Percentiles rank a stretch among this genome's conserved stretches.
phyloP scores from a whole-genome alignment of 2,329 filamentous ascomycete genomes.

The Onygenales sp. region DNA sequence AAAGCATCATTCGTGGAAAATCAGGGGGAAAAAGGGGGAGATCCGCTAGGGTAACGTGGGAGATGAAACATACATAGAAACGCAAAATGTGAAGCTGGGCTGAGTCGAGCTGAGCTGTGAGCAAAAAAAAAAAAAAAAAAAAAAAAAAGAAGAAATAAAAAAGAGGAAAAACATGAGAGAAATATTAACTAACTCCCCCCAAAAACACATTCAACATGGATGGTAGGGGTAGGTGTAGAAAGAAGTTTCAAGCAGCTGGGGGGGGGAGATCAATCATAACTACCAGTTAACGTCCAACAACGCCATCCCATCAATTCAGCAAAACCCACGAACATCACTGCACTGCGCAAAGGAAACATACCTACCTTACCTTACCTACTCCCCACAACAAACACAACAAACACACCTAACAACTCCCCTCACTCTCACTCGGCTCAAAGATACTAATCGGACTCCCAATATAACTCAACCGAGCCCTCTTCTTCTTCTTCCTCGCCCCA shows the following conservation, averaged over 20 bases:
- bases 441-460: conserved; percentile 1
- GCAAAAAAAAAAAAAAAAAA: neutral
- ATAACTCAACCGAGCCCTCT: neutral
- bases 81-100: too few species aligned
- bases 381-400: neutral
- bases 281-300: too few species aligned
- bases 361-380: neutral
- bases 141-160: neutral
- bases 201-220: neutral
- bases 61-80: too few species aligned
- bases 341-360: neutral
- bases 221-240: too few species aligned
- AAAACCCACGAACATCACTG: too few species aligned
- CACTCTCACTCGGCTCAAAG: neutral
- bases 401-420: neutral
- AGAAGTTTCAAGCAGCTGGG: too few species aligned
- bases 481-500: neutral
- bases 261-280: too few species aligned
- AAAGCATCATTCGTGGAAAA: too few species aligned
- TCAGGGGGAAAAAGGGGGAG: too few species aligned
- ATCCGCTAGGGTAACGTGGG: too few species aligned
- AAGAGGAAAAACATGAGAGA: neutral
- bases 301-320: too few species aligned
- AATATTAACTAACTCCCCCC: neutral
- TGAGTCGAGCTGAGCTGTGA: neutral